These are phyloP conservation scores for Pichia sp. DNA, from an alignment of 1,139 yeast genomes.

Conservation along the genomic window DNA sequence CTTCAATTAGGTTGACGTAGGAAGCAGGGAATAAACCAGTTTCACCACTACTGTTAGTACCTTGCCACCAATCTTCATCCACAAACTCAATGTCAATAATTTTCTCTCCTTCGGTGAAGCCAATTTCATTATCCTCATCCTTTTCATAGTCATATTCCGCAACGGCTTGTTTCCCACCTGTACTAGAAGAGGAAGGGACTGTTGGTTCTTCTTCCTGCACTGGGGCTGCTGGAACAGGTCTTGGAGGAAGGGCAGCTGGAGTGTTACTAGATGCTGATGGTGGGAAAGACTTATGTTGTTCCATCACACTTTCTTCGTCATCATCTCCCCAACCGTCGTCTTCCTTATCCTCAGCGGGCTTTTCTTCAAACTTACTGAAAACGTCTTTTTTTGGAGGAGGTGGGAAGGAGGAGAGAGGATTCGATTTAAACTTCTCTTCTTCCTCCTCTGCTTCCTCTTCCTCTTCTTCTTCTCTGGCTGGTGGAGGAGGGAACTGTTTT, in stretches of 20 bases:
- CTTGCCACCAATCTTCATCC: slow-evolving; percentile 84
- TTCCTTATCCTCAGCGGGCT: slow-evolving; percentile 21
- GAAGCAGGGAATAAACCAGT: slow-evolving; percentile 74
- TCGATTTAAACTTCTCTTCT: slow-evolving; percentile 23
- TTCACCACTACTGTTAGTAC: slow-evolving; percentile 54
- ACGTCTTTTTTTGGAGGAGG: slow-evolving; percentile 29
- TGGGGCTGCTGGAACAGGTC: slow-evolving; percentile 10
- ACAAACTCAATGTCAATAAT: slow-evolving; percentile 63
- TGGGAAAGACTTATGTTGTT: background rate
- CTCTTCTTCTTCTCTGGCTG: slow-evolving; percentile 22
- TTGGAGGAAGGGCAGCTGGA: slow-evolving; percentile 32
- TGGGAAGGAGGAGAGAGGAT: slow-evolving; percentile 20
- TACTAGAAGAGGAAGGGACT: slow-evolving; percentile 2
- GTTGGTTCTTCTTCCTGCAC: slow-evolving; percentile 12
- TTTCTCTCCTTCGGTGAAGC: slow-evolving; percentile 59
- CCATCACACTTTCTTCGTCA: slow-evolving; percentile 20
- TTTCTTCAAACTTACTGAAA: slow-evolving; percentile 12
- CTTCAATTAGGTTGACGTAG: slow-evolving; percentile 50
- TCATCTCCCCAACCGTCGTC: slow-evolving; percentile 32
- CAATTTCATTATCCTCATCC: slow-evolving; percentile 73
- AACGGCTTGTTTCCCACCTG: slow-evolving; percentile 39
- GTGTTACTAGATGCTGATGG: background rate
- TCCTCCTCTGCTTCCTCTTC: slow-evolving; percentile 25
- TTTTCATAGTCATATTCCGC: slow-evolving; percentile 68
- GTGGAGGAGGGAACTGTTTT: slow-evolving; percentile 26